A percentile compares a stretch with the other conserved stretches of the same genome.
Evolutionary conservation across 2,329 filamentous ascomycete species (phyloP).

Genomic region (Trichoderma koningiopsis): DNA sequence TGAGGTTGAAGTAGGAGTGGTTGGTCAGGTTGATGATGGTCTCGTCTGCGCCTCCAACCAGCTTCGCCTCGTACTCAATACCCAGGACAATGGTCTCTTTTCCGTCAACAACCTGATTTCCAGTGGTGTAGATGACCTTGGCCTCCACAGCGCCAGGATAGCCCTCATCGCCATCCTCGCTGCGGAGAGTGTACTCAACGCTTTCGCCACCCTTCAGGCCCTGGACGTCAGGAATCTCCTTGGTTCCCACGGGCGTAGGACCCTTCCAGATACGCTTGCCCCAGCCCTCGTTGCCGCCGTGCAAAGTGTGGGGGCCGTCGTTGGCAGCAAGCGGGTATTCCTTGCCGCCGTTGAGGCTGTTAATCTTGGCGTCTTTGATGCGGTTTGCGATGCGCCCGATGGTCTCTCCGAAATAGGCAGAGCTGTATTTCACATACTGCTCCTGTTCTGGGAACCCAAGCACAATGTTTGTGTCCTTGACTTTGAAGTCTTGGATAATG

Average conservation of each 20-base stretch:
- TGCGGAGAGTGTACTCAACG: conserved; percentile 66
- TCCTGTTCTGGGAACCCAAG: conserved; percentile 78
- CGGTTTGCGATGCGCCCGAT: conserved; percentile 87
- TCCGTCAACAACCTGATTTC: conserved; percentile 63
- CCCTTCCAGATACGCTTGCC: conserved; percentile 77
- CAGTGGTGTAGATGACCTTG: conserved; percentile 76
- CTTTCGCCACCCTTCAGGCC: conserved; percentile 63
- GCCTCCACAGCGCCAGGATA: conserved; percentile 85
- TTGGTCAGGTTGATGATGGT: conserved; percentile 93
- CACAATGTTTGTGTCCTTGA: conserved; percentile 83
- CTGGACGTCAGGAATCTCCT: conserved; percentile 52
- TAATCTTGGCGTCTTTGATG: conserved; percentile 70
- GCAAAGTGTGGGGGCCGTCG: conserved; percentile 74
- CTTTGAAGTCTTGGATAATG: conserved; percentile 77
- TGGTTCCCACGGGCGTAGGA: conserved; percentile 61
- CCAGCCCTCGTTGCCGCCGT: conserved; percentile 77
- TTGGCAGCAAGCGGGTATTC: conserved; percentile 73
- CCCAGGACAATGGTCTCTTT: conserved; percentile 71
- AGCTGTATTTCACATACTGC: conserved; percentile 74
- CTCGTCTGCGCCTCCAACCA: conserved; percentile 80
- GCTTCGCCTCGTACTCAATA: conserved; percentile 86
- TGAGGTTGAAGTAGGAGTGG: conserved; percentile 79
- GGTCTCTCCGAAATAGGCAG: conserved; percentile 85
- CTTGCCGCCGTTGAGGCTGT: conserved; percentile 68
- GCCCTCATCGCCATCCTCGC: conserved; percentile 81